Evolutionary conservation across 2,329 filamentous ascomycete genomes (phyloP), one percentile per base, ranked within the genome.

Genomic region (Amauroascus verrucosus): DNA sequence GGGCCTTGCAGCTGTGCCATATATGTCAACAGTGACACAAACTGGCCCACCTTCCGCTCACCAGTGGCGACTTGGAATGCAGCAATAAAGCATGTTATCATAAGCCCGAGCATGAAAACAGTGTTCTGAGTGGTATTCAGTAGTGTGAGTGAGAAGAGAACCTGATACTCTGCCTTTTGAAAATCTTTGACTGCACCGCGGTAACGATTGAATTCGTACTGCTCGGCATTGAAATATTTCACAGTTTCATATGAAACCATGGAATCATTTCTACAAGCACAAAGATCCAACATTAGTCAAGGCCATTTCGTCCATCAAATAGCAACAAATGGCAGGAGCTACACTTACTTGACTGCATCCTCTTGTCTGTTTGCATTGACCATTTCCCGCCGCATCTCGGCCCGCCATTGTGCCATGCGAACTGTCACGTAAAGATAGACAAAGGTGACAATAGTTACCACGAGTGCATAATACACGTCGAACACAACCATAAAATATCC

Each of bases 201-300:
- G 63, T 89, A 91, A 22, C 87, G 79, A 47, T 77, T 73, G 60
- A 88, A 89, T 64, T 93, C 87, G 64, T 86, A 90, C 1, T 80
- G 75, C 64, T 91, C 87, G 6, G 86, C 86, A 61, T 91, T 91
- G 75, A 93, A 93, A 64, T 91, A 91, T 66, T 91, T 93, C 65
- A 91, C 87, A 1, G 86, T 91, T 72, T 98, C 93, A 68, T 97
- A 98, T n/a, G 89, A 95, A 57, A 93, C 89, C 75, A 98, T 93
- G 0, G 93, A 97, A 68, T 98, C 93, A 66, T 96, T 97, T 72
- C 77, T 80, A 57, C 11, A 50, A 35, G 22, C n/a, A 16, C 8
- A 40, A 30, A 37, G 20, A 30, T 24, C 33, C 28, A 53, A 46
- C 40, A 16, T 48, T 56, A 41, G 35, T n/a, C 22, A 35, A 50